Evolutionary conservation across 805 yeast genomes (phyloP).

Genomic region (Cyberlindnera euphorbiiphila): DNA sequence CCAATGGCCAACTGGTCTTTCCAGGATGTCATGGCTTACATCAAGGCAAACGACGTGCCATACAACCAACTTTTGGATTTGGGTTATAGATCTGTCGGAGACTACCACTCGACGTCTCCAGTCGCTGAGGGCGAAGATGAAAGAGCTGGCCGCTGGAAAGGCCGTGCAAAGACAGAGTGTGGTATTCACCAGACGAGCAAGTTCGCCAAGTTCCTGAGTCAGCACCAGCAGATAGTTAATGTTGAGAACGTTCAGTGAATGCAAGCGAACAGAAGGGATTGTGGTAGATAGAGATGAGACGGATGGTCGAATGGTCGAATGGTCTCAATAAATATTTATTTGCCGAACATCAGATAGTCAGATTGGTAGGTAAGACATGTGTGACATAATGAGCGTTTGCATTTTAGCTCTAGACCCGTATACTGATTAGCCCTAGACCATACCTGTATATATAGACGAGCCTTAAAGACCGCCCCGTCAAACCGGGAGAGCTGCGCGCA

Average conservation of each 20-base stretch:
- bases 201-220: constrained; percentile 56
- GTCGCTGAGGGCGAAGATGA: constrained; percentile 92
- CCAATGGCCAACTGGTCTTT: constrained; percentile 86
- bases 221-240: constrained; percentile 7
- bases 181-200: constrained; percentile 85
- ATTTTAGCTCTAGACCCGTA: too few species aligned
- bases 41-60: constrained; percentile 71
- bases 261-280: too few species aligned
- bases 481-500: too few species aligned
- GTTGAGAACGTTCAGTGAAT: neutral
- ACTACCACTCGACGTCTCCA: constrained; percentile 91
- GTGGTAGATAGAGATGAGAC: too few species aligned
- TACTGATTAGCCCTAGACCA: too few species aligned
- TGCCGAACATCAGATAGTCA: too few species aligned
- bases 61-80: constrained; percentile 78
- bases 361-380: too few species aligned
- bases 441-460: too few species aligned
- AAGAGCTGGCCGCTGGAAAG: constrained; percentile 96
- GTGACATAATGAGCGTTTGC: too few species aligned
- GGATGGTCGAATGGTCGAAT: too few species aligned
- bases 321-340: too few species aligned
- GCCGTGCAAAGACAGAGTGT: constrained; percentile 87
- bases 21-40: constrained; percentile 62
- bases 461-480: too few species aligned
- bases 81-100: constrained; percentile 92